Evolutionary conservation across 2,329 filamentous ascomycete species (phyloP).

Genomic region (Ophiosphaerella narmari): DNA sequence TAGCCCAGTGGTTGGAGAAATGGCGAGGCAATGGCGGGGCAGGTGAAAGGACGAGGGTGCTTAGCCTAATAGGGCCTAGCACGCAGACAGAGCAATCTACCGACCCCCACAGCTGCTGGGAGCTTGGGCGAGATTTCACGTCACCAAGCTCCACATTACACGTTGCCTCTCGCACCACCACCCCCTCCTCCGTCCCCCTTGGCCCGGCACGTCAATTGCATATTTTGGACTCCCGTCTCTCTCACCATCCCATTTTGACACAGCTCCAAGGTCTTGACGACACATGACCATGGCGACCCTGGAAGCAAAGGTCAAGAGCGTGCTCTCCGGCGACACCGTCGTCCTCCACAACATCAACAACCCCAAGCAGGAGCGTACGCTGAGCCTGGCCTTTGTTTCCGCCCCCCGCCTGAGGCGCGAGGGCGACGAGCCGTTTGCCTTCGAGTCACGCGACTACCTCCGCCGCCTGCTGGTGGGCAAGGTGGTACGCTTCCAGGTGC

Average conservation of each 20-base stretch:
- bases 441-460: conserved; percentile 92
- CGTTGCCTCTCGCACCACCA: conserved; percentile 2
- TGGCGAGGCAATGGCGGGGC: too few relatives aligned
- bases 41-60: too few relatives aligned
- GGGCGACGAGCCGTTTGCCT: conserved; percentile 89
- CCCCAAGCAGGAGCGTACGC: conserved; percentile 77
- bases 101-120: conserved; percentile 1
- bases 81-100: too few relatives aligned
- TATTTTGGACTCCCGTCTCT: conserved; percentile 6
- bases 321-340: conserved; percentile 91
- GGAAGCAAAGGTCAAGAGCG: conserved; percentile 75
- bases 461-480: conserved; percentile 85
- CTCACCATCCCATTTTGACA: conserved; percentile 11
- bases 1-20: too few relatives aligned
- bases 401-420: conserved; percentile 86
- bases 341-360: conserved; percentile 82
- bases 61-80: too few relatives aligned
- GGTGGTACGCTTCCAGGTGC: conserved; percentile 78
- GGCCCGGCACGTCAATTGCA: conserved; percentile 19
- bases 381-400: conserved; percentile 91
- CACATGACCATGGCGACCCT: conserved; percentile 42
- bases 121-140: conserved; percentile 6
- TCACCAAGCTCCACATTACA: conserved; percentile 5
- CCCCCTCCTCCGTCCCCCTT: neutral
- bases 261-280: conserved; percentile 14